Evolutionary conservation across 2,329 filamentous ascomycete genomes (phyloP), one percentile per base, ranked within the genome.

Genomic region (Fusarium ramigenum): DNA sequence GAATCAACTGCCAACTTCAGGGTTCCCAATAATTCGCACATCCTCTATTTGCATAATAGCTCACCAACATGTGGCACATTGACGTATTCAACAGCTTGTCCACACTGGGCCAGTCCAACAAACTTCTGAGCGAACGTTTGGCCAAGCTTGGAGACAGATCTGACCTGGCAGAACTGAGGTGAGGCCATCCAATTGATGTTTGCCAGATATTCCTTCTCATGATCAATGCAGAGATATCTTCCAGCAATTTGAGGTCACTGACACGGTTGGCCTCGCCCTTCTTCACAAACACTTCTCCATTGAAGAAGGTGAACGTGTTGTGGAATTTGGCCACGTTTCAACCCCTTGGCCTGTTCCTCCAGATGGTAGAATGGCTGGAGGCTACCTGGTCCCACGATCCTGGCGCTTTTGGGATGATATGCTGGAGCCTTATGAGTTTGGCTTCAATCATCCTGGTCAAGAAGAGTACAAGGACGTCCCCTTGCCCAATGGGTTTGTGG

Each of bases 201-300:
- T 21, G 1, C 5, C 7, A 14, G 15, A 8, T 1, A 0, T 5
- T 6, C 19, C 1, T 58, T 46, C 40, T 58, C n/a, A 58, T 12
- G 10, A 14, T 15, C 19, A 4, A 21, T n/a, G 1, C 30, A 58
- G 54, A 16, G 54, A 58, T 2, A 58, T 58, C n/a, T 58, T 58
- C 10, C 30, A 58, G 3, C 10, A 58, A 1, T 47, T 46, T 9
- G 15, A 18, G 19, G 54, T 58, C 1, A 58, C 30, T 23, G 23
- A 47, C n/a, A 47, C 30, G 7, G 28, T 57, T 25, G 53, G 53
- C n/a, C 53, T 57, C 9, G 53, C 53, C 10, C 53, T 57, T 4
- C 53, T 57, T 21, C 53, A 57, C 30, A 57, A 57, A 57, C 53
- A 57, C 30, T 57, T 57, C 30, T 57, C 53, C 28, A 57, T 57